A percentile compares a stretch with the other conserved stretches of the same genome.
phyloP scores from a whole-genome alignment of 768 basidiomycete genomes.

The Collybia mongolica region DNA sequence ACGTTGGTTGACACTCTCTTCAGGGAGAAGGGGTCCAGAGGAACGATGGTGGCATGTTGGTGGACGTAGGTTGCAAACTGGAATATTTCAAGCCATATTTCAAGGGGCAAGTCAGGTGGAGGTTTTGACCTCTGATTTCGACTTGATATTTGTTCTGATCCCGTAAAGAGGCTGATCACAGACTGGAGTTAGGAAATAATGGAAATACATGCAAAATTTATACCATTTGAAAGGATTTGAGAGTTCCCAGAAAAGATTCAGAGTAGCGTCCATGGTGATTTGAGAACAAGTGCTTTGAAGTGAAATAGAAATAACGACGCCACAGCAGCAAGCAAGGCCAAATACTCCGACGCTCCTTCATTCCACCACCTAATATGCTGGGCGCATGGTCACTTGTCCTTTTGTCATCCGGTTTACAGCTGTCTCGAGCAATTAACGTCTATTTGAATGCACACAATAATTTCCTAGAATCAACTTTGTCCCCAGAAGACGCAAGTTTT shows the following conservation, averaged over 20 bases:
- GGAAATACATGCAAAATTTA: constrained; percentile 5
- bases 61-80: constrained; percentile 52
- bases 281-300: constrained; percentile 5
- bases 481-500: constrained; percentile 54
- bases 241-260: constrained; percentile 16
- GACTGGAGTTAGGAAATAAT: constrained; percentile 13
- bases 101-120: constrained; percentile 41
- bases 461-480: constrained; percentile 35
- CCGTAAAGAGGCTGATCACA: constrained; percentile 22
- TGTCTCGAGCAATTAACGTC: constrained; percentile 53
- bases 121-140: constrained; percentile 13
- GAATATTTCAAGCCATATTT: constrained; percentile 58
- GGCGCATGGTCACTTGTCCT: constrained; percentile 18
- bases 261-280: constrained; percentile 24
- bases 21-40: constrained; percentile 44
- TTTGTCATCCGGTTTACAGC: constrained; percentile 30
- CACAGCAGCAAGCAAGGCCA: constrained; percentile 24
- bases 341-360: constrained; percentile 16
- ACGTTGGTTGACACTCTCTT: constrained; percentile 40
- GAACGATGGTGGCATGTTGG: constrained; percentile 38
- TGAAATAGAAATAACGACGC: background rate
- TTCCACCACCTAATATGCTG: constrained; percentile 22
- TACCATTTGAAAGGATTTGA: constrained; percentile 31
- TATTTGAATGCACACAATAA: constrained; percentile 53
- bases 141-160: background rate